These are phyloP conservation scores for Fomes fomentarius DNA, from an alignment of 1,284 basidiomycete species.

Conservation along the genomic window DNA sequence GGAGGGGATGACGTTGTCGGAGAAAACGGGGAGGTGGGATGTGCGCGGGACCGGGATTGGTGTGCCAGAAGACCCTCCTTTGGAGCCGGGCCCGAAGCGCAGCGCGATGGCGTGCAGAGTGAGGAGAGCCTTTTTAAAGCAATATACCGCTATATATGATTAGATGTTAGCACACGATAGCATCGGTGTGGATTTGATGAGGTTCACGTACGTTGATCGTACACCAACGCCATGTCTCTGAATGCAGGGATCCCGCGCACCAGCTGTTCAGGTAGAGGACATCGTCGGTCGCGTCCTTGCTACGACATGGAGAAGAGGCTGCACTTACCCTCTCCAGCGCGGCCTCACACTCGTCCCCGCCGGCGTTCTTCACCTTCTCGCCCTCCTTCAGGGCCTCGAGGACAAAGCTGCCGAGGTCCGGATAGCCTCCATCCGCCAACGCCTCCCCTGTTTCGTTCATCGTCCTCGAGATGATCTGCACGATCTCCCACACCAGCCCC, in stretches of 20 bases:
- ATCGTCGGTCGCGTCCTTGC: too few species aligned
- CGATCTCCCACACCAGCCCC: slow-evolving; percentile 74
- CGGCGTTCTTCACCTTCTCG: slow-evolving; percentile 41
- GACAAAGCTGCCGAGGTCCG: slow-evolving; percentile 76
- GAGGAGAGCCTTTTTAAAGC: slow-evolving; percentile 90
- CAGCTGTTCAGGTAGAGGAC: slow-evolving; percentile 50
- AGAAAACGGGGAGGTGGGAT: slow-evolving; percentile 69
- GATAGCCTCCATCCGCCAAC: slow-evolving; percentile 62
- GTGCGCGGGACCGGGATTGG: slow-evolving; percentile 69
- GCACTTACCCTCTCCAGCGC: slow-evolving; percentile 64
- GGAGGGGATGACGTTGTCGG: slow-evolving; percentile 88
- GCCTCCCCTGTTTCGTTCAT: slow-evolving; percentile 76
- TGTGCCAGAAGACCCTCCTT: too few species aligned
- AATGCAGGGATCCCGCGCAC: slow-evolving; percentile 78
- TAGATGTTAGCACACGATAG: too few species aligned
- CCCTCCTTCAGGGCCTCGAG: slow-evolving; percentile 64
- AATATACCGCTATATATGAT: slow-evolving; percentile 65
- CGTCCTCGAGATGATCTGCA: slow-evolving; percentile 64
- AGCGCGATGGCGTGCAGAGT: slow-evolving; percentile 71
- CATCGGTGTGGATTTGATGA: neutral
- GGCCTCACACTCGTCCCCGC: slow-evolving; percentile 48
- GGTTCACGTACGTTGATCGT: slow-evolving; percentile 58
- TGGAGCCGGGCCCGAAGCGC: slow-evolving; percentile 57
- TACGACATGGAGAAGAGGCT: too few species aligned
- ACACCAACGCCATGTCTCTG: slow-evolving; percentile 68